Percentiles rank a stretch among this genome's conserved stretches.
These are phyloP conservation scores for Physocladia obscura DNA, from an alignment of 192 early-diverging fungal species.

Conservation along the genomic window DNA sequence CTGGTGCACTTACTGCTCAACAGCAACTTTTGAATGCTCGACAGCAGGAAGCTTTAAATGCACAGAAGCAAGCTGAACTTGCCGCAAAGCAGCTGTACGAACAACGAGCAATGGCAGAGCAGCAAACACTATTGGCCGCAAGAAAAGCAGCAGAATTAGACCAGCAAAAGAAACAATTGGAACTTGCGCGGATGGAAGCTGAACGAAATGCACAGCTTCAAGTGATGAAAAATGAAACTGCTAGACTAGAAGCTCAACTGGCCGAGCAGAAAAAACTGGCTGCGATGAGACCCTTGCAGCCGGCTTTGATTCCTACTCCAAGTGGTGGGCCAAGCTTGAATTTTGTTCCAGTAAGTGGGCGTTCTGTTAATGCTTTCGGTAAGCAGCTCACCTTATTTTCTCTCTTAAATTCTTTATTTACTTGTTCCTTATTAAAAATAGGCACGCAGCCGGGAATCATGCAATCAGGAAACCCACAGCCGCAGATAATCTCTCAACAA, in stretches of 20 bases:
- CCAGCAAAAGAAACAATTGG: constrained; percentile 14
- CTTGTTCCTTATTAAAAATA: constrained; percentile 19
- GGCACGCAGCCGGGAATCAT: constrained; percentile 31
- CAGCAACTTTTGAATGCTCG: constrained; percentile 21
- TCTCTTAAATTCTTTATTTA: not conserved
- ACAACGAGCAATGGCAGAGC: constrained; percentile 16
- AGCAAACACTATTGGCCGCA: constrained; percentile 17
- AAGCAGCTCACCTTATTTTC: not conserved
- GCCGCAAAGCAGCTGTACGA: constrained; percentile 23
- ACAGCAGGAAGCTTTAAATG: constrained; percentile 29
- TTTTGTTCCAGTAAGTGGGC: constrained; percentile 26
- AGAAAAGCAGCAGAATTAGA: constrained; percentile 21
- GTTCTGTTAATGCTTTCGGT: not conserved
- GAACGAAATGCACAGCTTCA: constrained; percentile 19
- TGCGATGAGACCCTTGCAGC: constrained; percentile 31
- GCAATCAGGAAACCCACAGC: too few species aligned
- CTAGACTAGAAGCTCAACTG: constrained; percentile 27
- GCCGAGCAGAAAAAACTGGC: constrained; percentile 25
- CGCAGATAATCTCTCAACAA: too few species aligned
- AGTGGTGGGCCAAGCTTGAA: not conserved
- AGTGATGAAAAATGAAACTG: constrained; percentile 26
- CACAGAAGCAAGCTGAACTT: constrained; percentile 30
- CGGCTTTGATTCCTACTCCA: constrained; percentile 36
- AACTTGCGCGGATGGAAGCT: constrained; percentile 12
- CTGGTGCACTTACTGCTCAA: not conserved